A percentile compares a stretch with the other conserved stretches of the same genome.
Conservation (phyloP, 1,284 basidiomycete genomes). For the Testicularia cyperi region DNA sequence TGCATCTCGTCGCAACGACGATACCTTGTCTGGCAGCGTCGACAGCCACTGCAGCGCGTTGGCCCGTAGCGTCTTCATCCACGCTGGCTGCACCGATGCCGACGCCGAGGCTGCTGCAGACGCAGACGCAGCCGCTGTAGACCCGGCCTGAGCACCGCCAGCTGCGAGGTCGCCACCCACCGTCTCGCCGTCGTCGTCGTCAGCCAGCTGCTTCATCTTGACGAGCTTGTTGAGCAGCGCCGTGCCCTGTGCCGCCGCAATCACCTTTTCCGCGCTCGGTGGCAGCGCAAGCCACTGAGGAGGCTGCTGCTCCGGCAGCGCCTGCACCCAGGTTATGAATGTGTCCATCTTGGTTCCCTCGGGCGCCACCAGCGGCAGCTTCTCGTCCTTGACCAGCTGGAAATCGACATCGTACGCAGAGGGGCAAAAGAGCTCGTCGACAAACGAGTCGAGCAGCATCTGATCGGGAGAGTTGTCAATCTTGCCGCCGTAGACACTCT, state of each 20-base stretch:
- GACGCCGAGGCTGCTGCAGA: slow-evolving; percentile 1
- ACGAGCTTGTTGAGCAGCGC: slow-evolving; percentile 50
- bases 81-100: slow-evolving; percentile 42
- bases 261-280: slow-evolving; percentile 54
- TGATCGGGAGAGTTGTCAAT: slow-evolving; percentile 56
- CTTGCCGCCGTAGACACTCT: slow-evolving; percentile 58
- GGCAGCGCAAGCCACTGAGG: slow-evolving; percentile 57
- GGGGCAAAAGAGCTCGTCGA: slow-evolving; percentile 55
- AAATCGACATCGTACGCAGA: slow-evolving; percentile 52
- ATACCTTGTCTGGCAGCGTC: slow-evolving; percentile 21
- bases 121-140: not conserved
- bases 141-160: not conserved
- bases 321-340: slow-evolving; percentile 52
- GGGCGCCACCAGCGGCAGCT: slow-evolving; percentile 46
- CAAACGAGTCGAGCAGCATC: slow-evolving; percentile 54
- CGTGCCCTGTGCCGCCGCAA: slow-evolving; percentile 49
- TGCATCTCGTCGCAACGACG: slow-evolving; percentile 18
- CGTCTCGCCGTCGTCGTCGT: slow-evolving; percentile 43
- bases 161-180: slow-evolving; percentile 4
- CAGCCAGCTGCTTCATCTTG: slow-evolving; percentile 51
- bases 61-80: slow-evolving; percentile 50
- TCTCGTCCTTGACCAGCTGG: slow-evolving; percentile 44
- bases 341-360: slow-evolving; percentile 56
- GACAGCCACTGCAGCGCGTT: slow-evolving; percentile 46
- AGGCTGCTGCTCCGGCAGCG: slow-evolving; percentile 57